These are phyloP conservation scores for Gossypium stocksii DNA, from an alignment of 345 rosid genomes.

Conservation along the genomic window DNA sequence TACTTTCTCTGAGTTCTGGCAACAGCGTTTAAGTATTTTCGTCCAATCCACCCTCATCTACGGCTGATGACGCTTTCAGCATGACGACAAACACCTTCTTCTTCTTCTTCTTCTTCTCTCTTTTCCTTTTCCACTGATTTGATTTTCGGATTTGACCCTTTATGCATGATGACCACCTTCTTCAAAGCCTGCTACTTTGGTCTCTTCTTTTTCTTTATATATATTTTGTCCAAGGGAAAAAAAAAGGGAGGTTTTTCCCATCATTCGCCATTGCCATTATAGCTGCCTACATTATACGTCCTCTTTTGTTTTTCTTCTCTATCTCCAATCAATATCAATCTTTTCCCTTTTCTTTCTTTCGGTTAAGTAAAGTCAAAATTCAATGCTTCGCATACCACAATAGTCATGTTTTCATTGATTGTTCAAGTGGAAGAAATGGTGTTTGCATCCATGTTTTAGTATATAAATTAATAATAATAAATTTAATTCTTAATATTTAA, in stretches of 20 bases:
- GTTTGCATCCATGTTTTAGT: no score
- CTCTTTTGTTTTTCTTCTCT: no score
- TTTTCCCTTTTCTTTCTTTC: neutral
- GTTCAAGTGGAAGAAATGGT: no score
- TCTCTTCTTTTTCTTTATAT: neutral
- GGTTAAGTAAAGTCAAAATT: neutral
- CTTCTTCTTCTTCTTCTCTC: neutral
- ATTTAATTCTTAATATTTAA: no score
- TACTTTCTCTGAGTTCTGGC: neutral
- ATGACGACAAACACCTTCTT: constrained; percentile 14
- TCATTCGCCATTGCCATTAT: neutral
- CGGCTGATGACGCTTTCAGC: constrained; percentile 12
- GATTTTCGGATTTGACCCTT: constrained; percentile 12
- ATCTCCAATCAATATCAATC: neutral
- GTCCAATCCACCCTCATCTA: neutral
- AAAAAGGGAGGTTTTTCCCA: neutral
- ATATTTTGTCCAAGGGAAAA: neutral
- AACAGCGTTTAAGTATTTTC: neutral
- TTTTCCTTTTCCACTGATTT: neutral
- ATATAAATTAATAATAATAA: no score
- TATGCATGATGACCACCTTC: constrained; percentile 26
- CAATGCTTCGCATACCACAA: neutral
- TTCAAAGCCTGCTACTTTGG: neutral
- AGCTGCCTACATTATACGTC: neutral
- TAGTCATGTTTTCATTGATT: neutral